Base-by-base conservation (phyloP, 2,329 filamentous ascomycete genomes). In the Fusarium coffeatum region DNA sequence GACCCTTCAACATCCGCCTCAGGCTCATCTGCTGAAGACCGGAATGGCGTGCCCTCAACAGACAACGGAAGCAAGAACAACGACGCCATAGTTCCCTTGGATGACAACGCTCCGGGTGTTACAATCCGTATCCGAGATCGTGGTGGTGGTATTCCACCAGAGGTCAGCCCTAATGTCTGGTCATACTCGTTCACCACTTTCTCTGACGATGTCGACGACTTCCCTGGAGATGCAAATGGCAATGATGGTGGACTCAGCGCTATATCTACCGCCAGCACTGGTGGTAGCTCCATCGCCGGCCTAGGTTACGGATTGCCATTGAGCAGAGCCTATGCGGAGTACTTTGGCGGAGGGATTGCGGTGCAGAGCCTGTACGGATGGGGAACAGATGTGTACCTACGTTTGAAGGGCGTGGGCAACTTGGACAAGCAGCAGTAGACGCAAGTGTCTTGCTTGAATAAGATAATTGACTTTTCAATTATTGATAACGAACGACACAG, bases 161-260 rank as follows among this genome's bases (percentile, higher is more conserved):
- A 94, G 18, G 90, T 96, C 28, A 83, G 96, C 34, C 90, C 91
- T 7, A 91, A 95, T 72, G 94, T 99, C 62, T 99, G 96, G 94
- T 94, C 94, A 9, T 99, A 98, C 79, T 96, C 93, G 68, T 99
- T 98, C 79, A 98, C 95, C 22, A 99, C 96, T 0, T 98, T 98
- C 80, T 91, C 89, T 59, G 93, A 88, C 66, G 84, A 88, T 60
- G 41, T 64, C 8, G 77, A 82, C 43, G 82, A 83, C 7, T 71
- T 82, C 48, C 78, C 80, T 30, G 80, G 79, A 22, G 79, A 82
- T 11, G 78, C 81, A 37, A 79, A 81, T 46, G 77, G 80, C 45
- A 78, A 78, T 30, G 80, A 82, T 30, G 92, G 92, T 37, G 92
- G 92, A 0, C 81, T 98, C 66, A 92, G 90, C 74, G 89, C 91